Base-by-base conservation (phyloP, 345 rosid genomes). In the Gossypium ekmanianum region DNA sequence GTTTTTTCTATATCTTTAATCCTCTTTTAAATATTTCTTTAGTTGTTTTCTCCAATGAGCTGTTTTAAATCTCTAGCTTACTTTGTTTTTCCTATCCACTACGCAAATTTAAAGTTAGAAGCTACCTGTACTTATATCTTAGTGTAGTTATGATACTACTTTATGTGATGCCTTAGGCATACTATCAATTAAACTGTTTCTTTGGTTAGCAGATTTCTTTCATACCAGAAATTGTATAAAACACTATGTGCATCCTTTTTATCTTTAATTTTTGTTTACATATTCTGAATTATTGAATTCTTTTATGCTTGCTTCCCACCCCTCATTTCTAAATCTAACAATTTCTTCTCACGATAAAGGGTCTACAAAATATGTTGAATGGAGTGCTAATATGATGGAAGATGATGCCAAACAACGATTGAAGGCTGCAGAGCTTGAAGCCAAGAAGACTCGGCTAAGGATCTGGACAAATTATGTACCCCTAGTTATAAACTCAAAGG, bases 331-430 rank as follows among this genome's bases (percentile, higher is more conserved):
- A 1, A 45, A 44, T 20, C 43, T 50, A 24, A 73, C 29, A 51
- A 43, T 56, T 68, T 56, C 47, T 74, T 43, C 69, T 68, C 20
- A 12, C 41, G 27, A 22, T 81, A 27, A 72, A 96, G 97, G 98
- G 99, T 69, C 88, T 96, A 61, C 98, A 74, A 92, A 91, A 84
- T 96, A 82, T 83, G 92, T 96, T 75, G 99, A 93, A 73, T 96
- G 99, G 99, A 96, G 98, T 81, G 99, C 97, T 34, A 93, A 88
- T 81, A 86, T 89, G 97, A 88, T 96, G 97, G 98, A 96, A 86
- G 97, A 93, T 64, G 97, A 93, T 70, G 91, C 94, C 68, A 93
- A 87, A 80, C 87, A 86, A 67, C 80, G 71, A 76, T 76, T 96
- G 74, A 93, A 92, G 87, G 74, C 86, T 78, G 92, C 95, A 24